Evolutionary conservation across 768 basidiomycete genomes (phyloP).

Genomic region (Tricholoma furcatifolium): DNA sequence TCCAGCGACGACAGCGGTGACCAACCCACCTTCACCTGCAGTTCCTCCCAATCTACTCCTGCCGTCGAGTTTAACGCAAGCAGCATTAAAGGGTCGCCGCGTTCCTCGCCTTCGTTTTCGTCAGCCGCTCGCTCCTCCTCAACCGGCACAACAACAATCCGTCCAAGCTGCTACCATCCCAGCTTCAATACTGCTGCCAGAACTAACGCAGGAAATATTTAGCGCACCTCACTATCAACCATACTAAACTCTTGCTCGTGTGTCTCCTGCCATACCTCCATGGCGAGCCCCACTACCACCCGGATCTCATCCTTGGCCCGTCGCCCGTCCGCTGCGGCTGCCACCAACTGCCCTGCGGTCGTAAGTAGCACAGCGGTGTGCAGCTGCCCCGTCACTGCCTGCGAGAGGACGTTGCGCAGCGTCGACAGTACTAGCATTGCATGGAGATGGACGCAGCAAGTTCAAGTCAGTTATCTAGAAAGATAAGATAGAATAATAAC

Average conservation of each 20-base stretch:
- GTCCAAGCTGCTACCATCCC: constrained; percentile 52
- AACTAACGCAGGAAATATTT: background rate
- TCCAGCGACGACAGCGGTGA: constrained; percentile 5
- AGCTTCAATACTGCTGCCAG: background rate
- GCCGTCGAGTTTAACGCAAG: constrained; percentile 66
- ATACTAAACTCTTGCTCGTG: constrained; percentile 62
- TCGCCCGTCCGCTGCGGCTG: constrained; percentile 53
- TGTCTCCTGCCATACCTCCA: constrained; percentile 79
- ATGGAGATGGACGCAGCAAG: background rate
- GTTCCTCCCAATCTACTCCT: constrained; percentile 62
- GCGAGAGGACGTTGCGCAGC: constrained; percentile 62
- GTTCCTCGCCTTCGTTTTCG: constrained; percentile 21
- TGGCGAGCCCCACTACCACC: constrained; percentile 67
- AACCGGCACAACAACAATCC: constrained; percentile 67
- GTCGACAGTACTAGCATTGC: constrained; percentile 70
- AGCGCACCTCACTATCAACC: constrained; percentile 74
- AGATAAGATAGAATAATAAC: background rate
- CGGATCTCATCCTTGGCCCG: constrained; percentile 73
- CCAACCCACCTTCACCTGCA: constrained; percentile 64
- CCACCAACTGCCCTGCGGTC: constrained; percentile 72
- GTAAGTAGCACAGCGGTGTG: constrained; percentile 75
- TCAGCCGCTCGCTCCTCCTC: constrained; percentile 31
- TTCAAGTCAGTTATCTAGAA: no score
- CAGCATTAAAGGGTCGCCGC: constrained; percentile 59
- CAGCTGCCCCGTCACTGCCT: constrained; percentile 57